A percentile compares a stretch with the other conserved stretches of the same genome.
phyloP scores from a whole-genome alignment of 2,329 filamentous ascomycete species.

The Neonectria punicea region DNA sequence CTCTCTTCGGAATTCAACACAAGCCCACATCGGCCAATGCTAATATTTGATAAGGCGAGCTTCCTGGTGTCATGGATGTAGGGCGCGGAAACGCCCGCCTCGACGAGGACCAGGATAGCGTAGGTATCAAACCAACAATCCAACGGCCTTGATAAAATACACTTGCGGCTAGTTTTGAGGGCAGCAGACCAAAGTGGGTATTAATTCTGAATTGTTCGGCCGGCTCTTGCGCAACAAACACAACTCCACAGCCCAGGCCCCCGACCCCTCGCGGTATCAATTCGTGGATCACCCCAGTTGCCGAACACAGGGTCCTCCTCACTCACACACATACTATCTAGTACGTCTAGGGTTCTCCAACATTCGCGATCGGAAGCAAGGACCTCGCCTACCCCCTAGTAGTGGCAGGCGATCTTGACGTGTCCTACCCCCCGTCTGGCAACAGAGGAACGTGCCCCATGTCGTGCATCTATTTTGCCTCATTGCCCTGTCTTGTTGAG shows the following conservation, averaged over 20 bases:
- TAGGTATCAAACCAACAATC: conserved; percentile 10
- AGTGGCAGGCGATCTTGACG: conserved; percentile 34
- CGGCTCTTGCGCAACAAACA: background rate
- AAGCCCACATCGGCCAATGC: conserved; percentile 11
- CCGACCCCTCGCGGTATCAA: conserved; percentile 1
- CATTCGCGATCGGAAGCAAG: conserved; percentile 31
- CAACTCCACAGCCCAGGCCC: conserved; percentile 2
- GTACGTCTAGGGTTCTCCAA: conserved; percentile 17
- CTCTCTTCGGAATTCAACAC: conserved; percentile 6
- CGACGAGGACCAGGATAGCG: conserved; percentile 16
- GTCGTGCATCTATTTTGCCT: conserved; percentile 10
- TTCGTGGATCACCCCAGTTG: conserved; percentile 20
- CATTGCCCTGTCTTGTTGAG: conserved; percentile 1
- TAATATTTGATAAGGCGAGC: conserved; percentile 9
- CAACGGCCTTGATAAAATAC: background rate
- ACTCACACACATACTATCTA: conserved; percentile 5
- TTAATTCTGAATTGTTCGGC: background rate
- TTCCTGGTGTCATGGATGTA: conserved; percentile 17
- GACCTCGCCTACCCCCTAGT: conserved; percentile 31
- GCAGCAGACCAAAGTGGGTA: conserved; percentile 2
- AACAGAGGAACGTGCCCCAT: conserved; percentile 12
- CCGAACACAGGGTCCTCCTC: conserved; percentile 15
- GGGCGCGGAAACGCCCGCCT: conserved; percentile 26
- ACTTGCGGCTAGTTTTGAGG: background rate
- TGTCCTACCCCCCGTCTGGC: conserved; percentile 21